phyloP scores from a whole-genome alignment of 2,329 filamentous ascomycete species.

The Colletotrichum scovillei region DNA sequence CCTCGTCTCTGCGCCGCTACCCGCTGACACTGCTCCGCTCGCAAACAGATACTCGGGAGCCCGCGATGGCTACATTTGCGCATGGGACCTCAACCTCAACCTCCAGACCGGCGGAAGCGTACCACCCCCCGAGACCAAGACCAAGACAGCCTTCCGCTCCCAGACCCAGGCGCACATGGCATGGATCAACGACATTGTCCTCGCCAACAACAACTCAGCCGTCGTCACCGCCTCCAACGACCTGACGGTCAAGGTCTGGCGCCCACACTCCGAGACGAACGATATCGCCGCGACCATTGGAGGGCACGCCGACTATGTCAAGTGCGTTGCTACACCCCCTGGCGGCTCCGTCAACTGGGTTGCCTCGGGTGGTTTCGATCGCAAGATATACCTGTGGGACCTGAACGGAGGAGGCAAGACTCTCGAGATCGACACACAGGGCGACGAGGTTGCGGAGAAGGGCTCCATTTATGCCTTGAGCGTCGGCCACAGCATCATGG shows the following conservation, averaged over 20 bases:
- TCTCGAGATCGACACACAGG: conserved; percentile 85
- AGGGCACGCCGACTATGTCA: conserved; percentile 95
- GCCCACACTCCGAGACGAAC: conserved; percentile 69
- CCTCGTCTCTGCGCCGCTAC: background rate
- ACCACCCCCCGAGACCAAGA: conserved; percentile 46
- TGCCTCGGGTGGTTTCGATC: conserved; percentile 91
- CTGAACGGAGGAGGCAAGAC: conserved; percentile 87
- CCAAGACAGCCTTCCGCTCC: conserved; percentile 64
- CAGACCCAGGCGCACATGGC: conserved; percentile 85
- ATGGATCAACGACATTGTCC: conserved; percentile 93
- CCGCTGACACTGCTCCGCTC: background rate
- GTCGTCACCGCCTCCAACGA: conserved; percentile 94
- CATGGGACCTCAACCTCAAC: conserved; percentile 89
- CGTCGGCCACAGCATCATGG: conserved; percentile 82
- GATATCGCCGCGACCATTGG: conserved; percentile 84
- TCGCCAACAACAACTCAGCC: conserved; percentile 81
- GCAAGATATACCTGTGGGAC: conserved; percentile 94
- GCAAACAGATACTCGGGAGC: conserved; percentile 87
- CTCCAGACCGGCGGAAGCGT: conserved; percentile 52
- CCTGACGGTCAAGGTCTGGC: conserved; percentile 92
- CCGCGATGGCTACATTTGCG: conserved; percentile 93
- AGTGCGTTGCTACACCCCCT: conserved; percentile 84
- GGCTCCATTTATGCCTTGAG: conserved; percentile 94
- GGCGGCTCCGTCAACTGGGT: conserved; percentile 80
- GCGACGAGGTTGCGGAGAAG: conserved; percentile 88